Evolutionary conservation across 345 rosid genomes (phyloP), one percentile per base, ranked within the genome.

Genomic region (Citrus glauca): DNA sequence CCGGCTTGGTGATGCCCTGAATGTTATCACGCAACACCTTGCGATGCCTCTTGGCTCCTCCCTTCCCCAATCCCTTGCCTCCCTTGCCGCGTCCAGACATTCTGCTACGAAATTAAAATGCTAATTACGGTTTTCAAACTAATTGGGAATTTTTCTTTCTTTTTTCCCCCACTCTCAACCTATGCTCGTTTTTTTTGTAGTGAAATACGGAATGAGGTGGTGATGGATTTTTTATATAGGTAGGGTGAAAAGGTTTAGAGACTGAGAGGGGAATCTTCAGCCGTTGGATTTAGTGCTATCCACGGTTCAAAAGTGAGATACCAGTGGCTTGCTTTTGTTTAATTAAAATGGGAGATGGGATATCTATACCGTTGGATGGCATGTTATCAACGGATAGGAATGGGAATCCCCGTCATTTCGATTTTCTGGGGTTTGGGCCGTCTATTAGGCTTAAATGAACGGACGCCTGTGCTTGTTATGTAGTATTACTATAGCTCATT

Each of bases 41-140:
- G 14, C 82, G 48, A 57, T 84, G 87, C 82, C 87, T 71, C 79
- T 84, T 84, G 19, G 87, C 84, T 11, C 87, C 87, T 56, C 87
- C 87, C 81, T 84, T 84, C 1, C 87, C 86, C 78, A 84, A 64
- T 0, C 86, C 86, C 78, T 84, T 84, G 9, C 84, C 87, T 37
- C 87, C 85, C 66, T 84, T 84, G 57, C 87, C 87, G 20, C 83
- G 83, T 0, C 87, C 87, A 50, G 83, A 81, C 85, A 84, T 81
- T 66, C 8, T 65, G 35, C 4, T 25, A 57, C 19, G 3, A 30
- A 30, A 20, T 4, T 11, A 2, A 25, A 45, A 24, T 6, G 45
- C 35, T 17, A 28, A 57, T 5, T n/a, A 48, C 48, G 61, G 20
- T 7, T 38, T 69, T 30, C 11, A 19, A 35, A 66, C 7, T 1